A percentile compares a stretch with the other conserved stretches of the same genome.
These are phyloP conservation scores for Talaromyces proteolyticus DNA, from an alignment of 495 filamentous ascomycete genomes.

Conservation along the genomic window DNA sequence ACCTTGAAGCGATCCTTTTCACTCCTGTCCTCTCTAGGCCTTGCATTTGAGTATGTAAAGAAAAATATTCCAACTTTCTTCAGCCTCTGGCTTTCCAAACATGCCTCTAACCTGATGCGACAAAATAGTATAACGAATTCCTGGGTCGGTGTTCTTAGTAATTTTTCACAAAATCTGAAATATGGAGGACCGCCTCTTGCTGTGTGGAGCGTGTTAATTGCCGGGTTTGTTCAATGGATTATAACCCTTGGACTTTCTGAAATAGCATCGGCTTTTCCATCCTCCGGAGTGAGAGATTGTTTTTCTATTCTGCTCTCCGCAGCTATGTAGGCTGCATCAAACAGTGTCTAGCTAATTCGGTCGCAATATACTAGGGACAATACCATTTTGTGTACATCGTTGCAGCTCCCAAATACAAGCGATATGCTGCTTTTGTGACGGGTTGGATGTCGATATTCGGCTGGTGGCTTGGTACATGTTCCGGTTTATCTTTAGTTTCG, in stretches of 20 bases:
- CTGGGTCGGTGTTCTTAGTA: slow-evolving; percentile 17
- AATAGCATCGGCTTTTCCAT: slow-evolving; percentile 21
- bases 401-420: slow-evolving; percentile 11
- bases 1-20: slow-evolving; percentile 19
- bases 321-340: too few species aligned
- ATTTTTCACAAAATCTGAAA: slow-evolving; percentile 13
- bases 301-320: too few species aligned
- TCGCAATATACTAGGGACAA: too few species aligned
- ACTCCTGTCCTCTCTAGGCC: slow-evolving; percentile 13
- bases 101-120: not conserved
- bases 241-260: slow-evolving; percentile 20
- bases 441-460: slow-evolving; percentile 32
- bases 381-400: slow-evolving; percentile 28
- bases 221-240: slow-evolving; percentile 18
- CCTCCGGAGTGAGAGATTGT: slow-evolving; percentile 21
- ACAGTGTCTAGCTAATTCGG: too few species aligned
- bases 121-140: slow-evolving; percentile 17
- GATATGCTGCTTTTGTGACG: slow-evolving; percentile 18
- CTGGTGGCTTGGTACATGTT: slow-evolving; percentile 27
- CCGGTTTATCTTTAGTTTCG: slow-evolving; percentile 18
- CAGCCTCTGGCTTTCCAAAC: too few species aligned
- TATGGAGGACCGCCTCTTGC: slow-evolving; percentile 19
- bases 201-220: slow-evolving; percentile 14
- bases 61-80: too few species aligned
- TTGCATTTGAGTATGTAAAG: slow-evolving; percentile 14